Evolutionary conservation across 805 yeast genomes (phyloP).

Genomic region (Sporopachydermia lactativora): DNA sequence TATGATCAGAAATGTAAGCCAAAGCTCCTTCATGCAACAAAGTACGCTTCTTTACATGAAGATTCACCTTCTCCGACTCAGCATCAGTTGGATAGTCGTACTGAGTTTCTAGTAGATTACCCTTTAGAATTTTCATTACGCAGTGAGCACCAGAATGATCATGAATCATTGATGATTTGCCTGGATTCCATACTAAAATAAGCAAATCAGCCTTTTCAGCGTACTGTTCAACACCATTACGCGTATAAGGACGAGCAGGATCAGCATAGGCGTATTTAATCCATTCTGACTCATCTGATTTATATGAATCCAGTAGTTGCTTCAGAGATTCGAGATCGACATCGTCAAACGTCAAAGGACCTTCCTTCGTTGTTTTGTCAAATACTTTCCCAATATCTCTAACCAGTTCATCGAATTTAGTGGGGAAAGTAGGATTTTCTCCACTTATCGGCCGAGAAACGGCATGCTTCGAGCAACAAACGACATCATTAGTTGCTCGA

Average conservation of each 20-base stretch:
- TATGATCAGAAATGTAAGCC: constrained; percentile 48
- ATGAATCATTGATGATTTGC: constrained; percentile 48
- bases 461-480: too few species aligned
- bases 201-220: constrained; percentile 58
- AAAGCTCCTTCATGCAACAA: constrained; percentile 28
- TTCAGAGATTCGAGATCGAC: constrained; percentile 36
- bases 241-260: constrained; percentile 33
- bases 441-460: too few species aligned
- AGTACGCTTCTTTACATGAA: constrained; percentile 16
- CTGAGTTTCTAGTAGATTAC: constrained; percentile 40
- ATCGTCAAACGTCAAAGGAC: constrained; percentile 27
- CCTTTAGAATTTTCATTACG: constrained; percentile 54
- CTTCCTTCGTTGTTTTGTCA: constrained; percentile 19
- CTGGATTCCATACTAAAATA: constrained; percentile 59
- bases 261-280: constrained; percentile 40
- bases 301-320: constrained; percentile 32
- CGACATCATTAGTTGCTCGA: too few species aligned
- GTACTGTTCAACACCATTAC: constrained; percentile 66
- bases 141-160: constrained; percentile 72
- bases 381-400: constrained; percentile 20
- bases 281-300: constrained; percentile 42
- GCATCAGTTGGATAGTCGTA: constrained; percentile 31
- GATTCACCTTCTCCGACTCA: constrained; percentile 9
- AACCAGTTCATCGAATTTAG: constrained; percentile 19
- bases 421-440: too few species aligned